Conservation (phyloP, 2,329 filamentous ascomycete species). For the Aspergillus tanneri region DNA sequence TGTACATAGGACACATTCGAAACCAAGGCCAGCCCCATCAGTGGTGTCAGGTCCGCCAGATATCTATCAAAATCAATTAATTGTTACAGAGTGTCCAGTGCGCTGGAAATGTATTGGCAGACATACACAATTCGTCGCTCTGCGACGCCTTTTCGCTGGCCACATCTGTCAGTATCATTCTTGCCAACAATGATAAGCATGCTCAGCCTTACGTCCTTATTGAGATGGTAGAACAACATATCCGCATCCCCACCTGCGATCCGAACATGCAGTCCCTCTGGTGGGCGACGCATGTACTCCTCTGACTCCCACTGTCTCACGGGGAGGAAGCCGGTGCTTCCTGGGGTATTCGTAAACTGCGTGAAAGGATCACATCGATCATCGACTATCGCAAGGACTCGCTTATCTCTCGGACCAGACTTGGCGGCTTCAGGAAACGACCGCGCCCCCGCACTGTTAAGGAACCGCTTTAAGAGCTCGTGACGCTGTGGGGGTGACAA, state of each 20-base stretch:
- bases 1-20: conserved; percentile 11
- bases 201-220: background rate
- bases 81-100: background rate
- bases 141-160: conserved; percentile 5
- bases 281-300: conserved; percentile 7
- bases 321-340: background rate
- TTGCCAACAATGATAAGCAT: background rate
- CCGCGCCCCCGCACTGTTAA: conserved; percentile 2
- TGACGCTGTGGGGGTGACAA: conserved; percentile 8
- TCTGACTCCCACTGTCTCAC: conserved; percentile 12
- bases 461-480: conserved; percentile 5
- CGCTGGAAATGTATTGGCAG: background rate
- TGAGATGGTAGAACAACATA: background rate
- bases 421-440: conserved; percentile 2
- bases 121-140: conserved; percentile 5
- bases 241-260: conserved; percentile 4
- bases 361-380: conserved; percentile 13
- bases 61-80: conserved; percentile 6
- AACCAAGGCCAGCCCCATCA: conserved; percentile 9
- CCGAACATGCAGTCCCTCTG: conserved; percentile 6
- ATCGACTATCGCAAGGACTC: conserved; percentile 10
- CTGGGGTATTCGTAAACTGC: background rate
- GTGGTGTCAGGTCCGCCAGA: conserved; percentile 10
- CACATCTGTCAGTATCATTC: too few species aligned
- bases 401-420: background rate